These are phyloP conservation scores for Straminergon stramineum DNA, from an alignment of 225 moss, liverwort and hornwort genomes.

Conservation along the genomic window DNA sequence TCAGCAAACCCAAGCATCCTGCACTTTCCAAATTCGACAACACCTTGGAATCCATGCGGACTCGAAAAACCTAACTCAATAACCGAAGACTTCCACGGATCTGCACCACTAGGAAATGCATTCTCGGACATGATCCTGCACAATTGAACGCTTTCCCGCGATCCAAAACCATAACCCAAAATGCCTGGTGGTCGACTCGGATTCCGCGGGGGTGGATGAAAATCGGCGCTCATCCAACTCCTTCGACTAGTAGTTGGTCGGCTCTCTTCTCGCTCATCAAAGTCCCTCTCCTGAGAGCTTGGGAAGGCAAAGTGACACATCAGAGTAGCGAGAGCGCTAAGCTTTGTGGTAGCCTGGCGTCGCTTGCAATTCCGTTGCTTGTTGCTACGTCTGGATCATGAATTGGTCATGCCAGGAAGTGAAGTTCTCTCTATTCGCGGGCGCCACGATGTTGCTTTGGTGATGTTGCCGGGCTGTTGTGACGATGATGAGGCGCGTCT, in stretches of 20 bases:
- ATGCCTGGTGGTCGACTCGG: background rate
- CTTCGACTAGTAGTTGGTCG: background rate
- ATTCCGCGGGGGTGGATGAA: constrained; percentile 7
- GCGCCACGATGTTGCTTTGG: background rate
- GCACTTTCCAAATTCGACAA: background rate
- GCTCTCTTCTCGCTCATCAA: background rate
- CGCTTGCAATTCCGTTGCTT: background rate
- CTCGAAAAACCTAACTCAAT: background rate
- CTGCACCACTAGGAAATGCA: background rate
- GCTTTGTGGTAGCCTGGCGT: background rate
- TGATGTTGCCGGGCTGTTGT: background rate
- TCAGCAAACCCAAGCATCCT: background rate
- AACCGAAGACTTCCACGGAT: background rate
- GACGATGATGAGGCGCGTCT: background rate
- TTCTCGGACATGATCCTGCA: background rate
- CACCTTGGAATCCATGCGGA: background rate
- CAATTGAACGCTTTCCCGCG: background rate
- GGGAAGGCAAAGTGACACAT: background rate
- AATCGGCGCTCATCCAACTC: constrained; percentile 4
- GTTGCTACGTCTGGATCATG: background rate
- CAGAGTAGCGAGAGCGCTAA: background rate
- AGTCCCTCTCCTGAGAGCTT: background rate
- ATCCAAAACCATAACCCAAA: background rate
- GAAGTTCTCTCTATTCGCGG: background rate
- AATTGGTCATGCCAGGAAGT: background rate